Evolutionary conservation across 441 rosid genomes (phyloP), one percentile per base, ranked within the genome.

Genomic region (Bruguiera hainesii): DNA sequence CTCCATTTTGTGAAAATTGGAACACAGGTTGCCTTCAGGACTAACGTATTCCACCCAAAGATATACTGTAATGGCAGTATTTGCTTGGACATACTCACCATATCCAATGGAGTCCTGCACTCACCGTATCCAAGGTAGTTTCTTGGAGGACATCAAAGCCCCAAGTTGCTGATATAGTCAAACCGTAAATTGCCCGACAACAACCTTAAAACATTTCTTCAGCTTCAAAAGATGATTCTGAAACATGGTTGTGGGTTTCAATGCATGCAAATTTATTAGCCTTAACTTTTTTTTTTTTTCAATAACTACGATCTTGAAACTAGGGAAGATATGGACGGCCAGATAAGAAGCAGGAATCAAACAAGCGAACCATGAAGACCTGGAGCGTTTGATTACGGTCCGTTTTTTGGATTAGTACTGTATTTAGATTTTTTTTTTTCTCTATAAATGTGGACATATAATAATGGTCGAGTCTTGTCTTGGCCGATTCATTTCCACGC

Each of bases 11-110:
- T 33, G 11, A 15, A 25, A 61, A 31, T 20, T 52, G 56, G 48
- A 20, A 65, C 53, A 71, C 82, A 89, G 93, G 96, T 87, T 48
- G 91, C 93, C 42, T 89, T 89, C 79, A 87, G 89, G 83, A 89
- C 95, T 1, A 89, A 81, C 80, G 95, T 89, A 37, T 89, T 87
- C 79, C 92, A 89, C 71, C 87, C 87, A 0, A 83, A 83, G 71
- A 81, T 81, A 29, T 81, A 81, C 42, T 81, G 87, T 77, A 83
- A 83, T 49, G 88, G 85, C 18, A 84, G 80, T 72, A 84, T 81
- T 50, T 82, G 88, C 78, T 74, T 84, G 73, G 88, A 84, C 73
- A 84, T 82, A 74, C 76, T 82, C 26, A 81, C 85, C 50, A 86
- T 80, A 65, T 23, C 23, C 86, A 82, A 69, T 82, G 84, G 84